phyloP scores from a whole-genome alignment of 257 asterid species.

The Verbena officinalis region DNA sequence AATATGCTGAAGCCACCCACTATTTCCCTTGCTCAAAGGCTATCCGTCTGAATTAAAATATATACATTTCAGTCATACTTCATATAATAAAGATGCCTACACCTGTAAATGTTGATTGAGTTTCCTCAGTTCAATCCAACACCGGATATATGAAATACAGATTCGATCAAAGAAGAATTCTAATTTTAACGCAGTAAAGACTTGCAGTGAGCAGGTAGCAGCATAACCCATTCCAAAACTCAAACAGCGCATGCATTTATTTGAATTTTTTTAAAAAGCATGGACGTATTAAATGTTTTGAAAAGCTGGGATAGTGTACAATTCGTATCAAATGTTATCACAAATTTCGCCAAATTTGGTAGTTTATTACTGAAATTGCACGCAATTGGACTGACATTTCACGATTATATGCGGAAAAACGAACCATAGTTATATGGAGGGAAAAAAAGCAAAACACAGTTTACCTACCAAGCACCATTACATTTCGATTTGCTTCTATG shows the following conservation, averaged over 20 bases:
- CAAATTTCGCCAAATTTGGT: background rate
- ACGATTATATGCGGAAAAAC: background rate
- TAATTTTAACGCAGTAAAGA: background rate
- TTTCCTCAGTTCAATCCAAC: conserved; percentile 20
- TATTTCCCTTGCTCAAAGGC: conserved; percentile 26
- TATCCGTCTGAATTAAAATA: conserved; percentile 29
- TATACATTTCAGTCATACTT: conserved; percentile 8
- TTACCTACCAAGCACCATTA: conserved; percentile 5
- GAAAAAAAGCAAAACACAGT: background rate
- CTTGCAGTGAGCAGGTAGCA: background rate
- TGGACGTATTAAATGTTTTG: background rate
- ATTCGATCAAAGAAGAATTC: background rate
- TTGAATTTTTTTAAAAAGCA: conserved; percentile 3
- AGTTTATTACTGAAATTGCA: background rate
- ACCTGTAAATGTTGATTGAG: background rate
- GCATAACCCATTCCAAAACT: background rate
- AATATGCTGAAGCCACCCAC: conserved; percentile 26
- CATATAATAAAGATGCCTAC: conserved; percentile 11
- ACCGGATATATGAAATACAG: background rate
- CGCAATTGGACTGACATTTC: background rate
- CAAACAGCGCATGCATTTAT: background rate
- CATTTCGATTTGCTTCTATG: conserved; percentile 25
- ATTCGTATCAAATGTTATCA: background rate
- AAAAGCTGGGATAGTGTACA: background rate
- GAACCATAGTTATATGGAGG: too few relatives aligned